Evolutionary conservation across 78 protist species (phyloP).

Genomic region (Planoprotostelium fungivorum): DNA sequence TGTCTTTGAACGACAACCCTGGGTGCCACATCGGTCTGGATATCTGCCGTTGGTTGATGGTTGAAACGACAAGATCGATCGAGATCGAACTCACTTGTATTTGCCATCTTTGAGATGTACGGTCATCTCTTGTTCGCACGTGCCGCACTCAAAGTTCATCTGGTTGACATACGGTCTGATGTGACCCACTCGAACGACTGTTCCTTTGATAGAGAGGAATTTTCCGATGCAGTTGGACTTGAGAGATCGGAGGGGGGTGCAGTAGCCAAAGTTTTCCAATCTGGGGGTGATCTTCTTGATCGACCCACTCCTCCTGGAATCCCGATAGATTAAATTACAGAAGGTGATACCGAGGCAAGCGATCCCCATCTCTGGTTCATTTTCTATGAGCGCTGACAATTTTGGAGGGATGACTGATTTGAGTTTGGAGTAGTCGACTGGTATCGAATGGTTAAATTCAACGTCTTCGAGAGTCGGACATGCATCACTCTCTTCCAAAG

Average conservation of each 20-base stretch:
- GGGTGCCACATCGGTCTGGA: slow-evolving; percentile 27
- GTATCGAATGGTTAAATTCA: neutral
- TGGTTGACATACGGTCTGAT: slow-evolving; percentile 74
- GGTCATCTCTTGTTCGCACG: neutral
- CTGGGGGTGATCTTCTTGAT: slow-evolving; percentile 24
- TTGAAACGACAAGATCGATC: neutral
- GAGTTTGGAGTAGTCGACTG: neutral
- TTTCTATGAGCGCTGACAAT: neutral
- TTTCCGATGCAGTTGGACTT: slow-evolving; percentile 27
- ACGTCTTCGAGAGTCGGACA: neutral
- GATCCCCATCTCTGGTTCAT: slow-evolving; percentile 39
- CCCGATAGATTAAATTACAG: slow-evolving; percentile 12
- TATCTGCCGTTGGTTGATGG: neutral
- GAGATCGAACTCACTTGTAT: neutral
- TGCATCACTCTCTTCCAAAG: neutral
- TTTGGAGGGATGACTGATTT: neutral
- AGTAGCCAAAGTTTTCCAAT: slow-evolving; percentile 17
- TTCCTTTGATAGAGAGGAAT: slow-evolving; percentile 80
- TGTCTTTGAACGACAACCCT: slow-evolving; percentile 43
- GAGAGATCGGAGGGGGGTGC: neutral
- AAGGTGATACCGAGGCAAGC: slow-evolving; percentile 46
- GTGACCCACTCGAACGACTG: slow-evolving; percentile 84
- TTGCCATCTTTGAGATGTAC: slow-evolving; percentile 28
- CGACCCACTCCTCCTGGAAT: neutral
- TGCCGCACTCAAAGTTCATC: slow-evolving; percentile 49